Evolutionary conservation across 78 protist genomes (phyloP), one percentile per base, ranked within the genome.

Genomic region (slime mould (Dictyostelium discoideum)): DNA sequence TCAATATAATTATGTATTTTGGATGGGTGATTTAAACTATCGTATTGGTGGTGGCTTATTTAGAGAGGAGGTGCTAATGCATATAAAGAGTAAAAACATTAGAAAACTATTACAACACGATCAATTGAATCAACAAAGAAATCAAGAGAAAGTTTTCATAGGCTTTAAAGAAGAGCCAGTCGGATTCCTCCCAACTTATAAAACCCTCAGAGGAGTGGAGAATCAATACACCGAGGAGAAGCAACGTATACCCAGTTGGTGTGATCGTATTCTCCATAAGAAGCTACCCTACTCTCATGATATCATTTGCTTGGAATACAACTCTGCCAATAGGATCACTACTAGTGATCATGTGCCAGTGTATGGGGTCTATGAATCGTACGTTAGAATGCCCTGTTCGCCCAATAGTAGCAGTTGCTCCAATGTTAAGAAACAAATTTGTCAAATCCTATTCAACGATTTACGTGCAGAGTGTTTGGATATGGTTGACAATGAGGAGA

Each of bases 21-120:
- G 97, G 97, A 77, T 97, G 77, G 99, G 99, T 29, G 99, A 98
- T 86, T 94, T 98, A 48, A 98, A 98, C 93, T 98, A 98, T 83
- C 94, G 99, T 54, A 60, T 97, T 26, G 97, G 97, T 57, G 97
- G 97, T 57, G 67, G 63, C n/a, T 16, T 96, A 13, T 72, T 96
- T 40, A 29, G 96, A 24, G 92, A 94, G 11, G 93, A 80, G 72
- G 97, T 92, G 29, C 4, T 86, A 9, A 60, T 42, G 24, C 26
- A 29, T 14, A 76, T 97, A 3, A 22, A 69, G 9, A 54, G 24
- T 48, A 73, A 72, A 0, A 80, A 79, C 20, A 74, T 82, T 32
- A 77, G 2, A 2, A 37, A 29, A 72, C 92, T 98, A 1, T 37
- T 69, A 63, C 32, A 2, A 13, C 3, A 39, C 37, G 99, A 98